A percentile compares a stretch with the other conserved stretches of the same genome.
These are phyloP conservation scores for Fusarium chaquense DNA, from an alignment of 2,329 filamentous ascomycete genomes.

Conservation along the genomic window DNA sequence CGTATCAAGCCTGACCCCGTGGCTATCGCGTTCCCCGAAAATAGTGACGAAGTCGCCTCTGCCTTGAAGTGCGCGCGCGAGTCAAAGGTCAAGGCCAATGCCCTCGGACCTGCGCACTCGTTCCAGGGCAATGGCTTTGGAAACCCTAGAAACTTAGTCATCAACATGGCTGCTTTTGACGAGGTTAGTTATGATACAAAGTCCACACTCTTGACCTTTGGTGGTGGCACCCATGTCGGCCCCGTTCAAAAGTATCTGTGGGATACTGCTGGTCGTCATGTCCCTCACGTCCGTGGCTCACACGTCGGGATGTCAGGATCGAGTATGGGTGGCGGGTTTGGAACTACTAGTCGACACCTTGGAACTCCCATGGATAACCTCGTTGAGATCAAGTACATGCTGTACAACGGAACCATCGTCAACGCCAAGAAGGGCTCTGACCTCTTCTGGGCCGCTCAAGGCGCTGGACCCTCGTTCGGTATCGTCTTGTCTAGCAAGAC, in stretches of 20 bases:
- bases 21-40: conserved; percentile 38
- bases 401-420: conserved; percentile 45
- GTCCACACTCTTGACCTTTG: conserved; percentile 38
- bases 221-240: conserved; percentile 43
- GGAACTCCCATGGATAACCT: conserved; percentile 44
- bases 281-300: conserved; percentile 43
- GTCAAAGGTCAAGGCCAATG: conserved; percentile 37
- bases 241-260: conserved; percentile 43
- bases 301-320: conserved; percentile 44
- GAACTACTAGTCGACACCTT: conserved; percentile 34
- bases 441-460: conserved; percentile 44
- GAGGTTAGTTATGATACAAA: conserved; percentile 39
- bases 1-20: conserved; percentile 40
- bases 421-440: conserved; percentile 37
- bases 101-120: conserved; percentile 43
- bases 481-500: conserved; percentile 44
- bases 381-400: conserved; percentile 42
- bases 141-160: conserved; percentile 41
- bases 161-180: conserved; percentile 45
- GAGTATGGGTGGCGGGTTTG: conserved; percentile 43
- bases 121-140: conserved; percentile 43
- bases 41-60: conserved; percentile 38
- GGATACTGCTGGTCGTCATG: conserved; percentile 43
- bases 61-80: conserved; percentile 43
- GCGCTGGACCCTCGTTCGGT: conserved; percentile 42